Evolutionary conservation across 2,329 filamentous ascomycete species (phyloP).

Genomic region (Epichloe baconii): DNA sequence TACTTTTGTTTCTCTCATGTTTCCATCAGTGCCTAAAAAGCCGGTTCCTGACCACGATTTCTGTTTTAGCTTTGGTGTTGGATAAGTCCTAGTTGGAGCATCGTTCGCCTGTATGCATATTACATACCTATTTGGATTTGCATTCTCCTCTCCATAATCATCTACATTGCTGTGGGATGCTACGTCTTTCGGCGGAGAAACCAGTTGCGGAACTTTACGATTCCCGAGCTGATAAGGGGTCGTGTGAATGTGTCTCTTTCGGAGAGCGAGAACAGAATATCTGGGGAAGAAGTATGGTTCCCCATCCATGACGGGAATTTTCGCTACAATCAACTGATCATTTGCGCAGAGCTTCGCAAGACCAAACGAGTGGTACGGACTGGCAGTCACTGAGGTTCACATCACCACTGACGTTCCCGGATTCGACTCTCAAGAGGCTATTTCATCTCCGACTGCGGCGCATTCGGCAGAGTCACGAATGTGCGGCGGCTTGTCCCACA

Average conservation of each 20-base stretch:
- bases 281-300: conserved; percentile 20
- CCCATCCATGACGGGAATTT: background rate
- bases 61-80: conserved; percentile 38
- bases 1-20: background rate
- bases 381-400: conserved; percentile 36
- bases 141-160: conserved; percentile 38
- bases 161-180: conserved; percentile 44
- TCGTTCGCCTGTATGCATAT: conserved; percentile 44
- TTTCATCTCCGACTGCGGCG: conserved; percentile 7
- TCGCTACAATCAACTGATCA: background rate
- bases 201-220: conserved; percentile 33
- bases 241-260: conserved; percentile 12
- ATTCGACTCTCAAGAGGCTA: conserved; percentile 1
- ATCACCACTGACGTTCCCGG: conserved; percentile 22
- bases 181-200: conserved; percentile 47
- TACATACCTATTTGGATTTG: conserved; percentile 50
- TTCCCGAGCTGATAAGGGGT: conserved; percentile 12
- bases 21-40: conserved; percentile 16
- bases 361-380: conserved; percentile 27
- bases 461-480: conserved; percentile 5
- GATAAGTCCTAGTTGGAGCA: conserved; percentile 40
- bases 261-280: conserved; percentile 17
- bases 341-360: conserved; percentile 13
- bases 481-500: conserved; percentile 9
- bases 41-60: too few species aligned